Evolutionary conservation across 1,139 yeast genomes (phyloP), one percentile per base, ranked within the genome.

Genomic region (Sugiyamaella castrensis): DNA sequence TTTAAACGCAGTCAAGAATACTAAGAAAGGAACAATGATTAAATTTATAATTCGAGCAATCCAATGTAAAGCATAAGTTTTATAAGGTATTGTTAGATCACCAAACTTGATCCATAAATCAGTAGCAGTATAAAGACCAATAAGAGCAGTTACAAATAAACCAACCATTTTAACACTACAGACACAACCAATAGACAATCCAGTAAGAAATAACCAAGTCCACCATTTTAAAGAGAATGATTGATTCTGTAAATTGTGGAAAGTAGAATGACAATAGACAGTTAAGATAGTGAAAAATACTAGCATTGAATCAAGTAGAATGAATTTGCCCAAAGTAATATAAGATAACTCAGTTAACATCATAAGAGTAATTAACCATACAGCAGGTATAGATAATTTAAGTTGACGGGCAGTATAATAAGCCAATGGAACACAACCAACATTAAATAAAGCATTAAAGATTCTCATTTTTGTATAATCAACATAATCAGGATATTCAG

Each of bases 131-230:
- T 89, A 92, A n/a, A 87, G 56, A 1, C 99, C 99, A 47, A 91
- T 86, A 24, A 91, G 71, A 0, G 80, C 77, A 8, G 96, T 94
- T 40, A 86, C 81, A 63, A 92, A 89, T 43, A 91, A 69, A 4
- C 98, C 98, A 16, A 92, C 98, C 97, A 96, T 88, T 70, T 92
- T 92, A 37, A 91, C 95, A 44, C 95, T 62, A 52, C 72, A 63
- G 11, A 91, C 98, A 66, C 96, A 87, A 0, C 98, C 99, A 56
- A 94, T 80, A 9, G 89, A 80, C 6, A 85, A 53, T 7, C 98
- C 98, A 1, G 94, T 81, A 13, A 83, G 60, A 4, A 76, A 45
- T 64, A 92, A 70, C 97, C 98, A 91, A 66, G 84, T 83, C 94
- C 95, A 88, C 98, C 99, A 94, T 67, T 84, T 82, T 61, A 82